A percentile compares a stretch with the other conserved stretches of the same genome.
Conservation (phyloP, 2,329 filamentous ascomycete species). For the Fusarium multiceps region DNA sequence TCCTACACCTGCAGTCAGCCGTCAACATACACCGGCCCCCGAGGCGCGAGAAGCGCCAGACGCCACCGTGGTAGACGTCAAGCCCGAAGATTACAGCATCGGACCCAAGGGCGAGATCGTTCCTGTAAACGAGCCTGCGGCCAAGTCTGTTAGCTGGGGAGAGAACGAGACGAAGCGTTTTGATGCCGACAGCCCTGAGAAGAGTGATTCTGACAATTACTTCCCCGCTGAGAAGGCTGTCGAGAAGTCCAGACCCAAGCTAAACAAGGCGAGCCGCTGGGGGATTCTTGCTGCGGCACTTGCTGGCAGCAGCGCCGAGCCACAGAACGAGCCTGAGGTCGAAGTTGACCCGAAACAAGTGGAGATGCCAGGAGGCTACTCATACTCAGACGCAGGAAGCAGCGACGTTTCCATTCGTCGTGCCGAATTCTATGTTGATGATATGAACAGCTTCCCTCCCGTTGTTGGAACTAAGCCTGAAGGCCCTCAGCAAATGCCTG, state of each 20-base stretch:
- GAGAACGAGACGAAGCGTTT: slow-evolving; percentile 73
- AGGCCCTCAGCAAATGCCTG: slow-evolving; percentile 68
- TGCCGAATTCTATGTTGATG: slow-evolving; percentile 50
- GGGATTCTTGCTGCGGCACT: slow-evolving; percentile 64
- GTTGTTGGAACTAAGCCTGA: slow-evolving; percentile 68
- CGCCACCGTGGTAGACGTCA: slow-evolving; percentile 28
- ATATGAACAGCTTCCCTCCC: slow-evolving; percentile 59
- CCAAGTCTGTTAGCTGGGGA: slow-evolving; percentile 73
- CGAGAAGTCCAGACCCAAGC: slow-evolving; percentile 51
- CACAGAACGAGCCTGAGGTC: slow-evolving; percentile 50
- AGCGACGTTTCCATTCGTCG: slow-evolving; percentile 36
- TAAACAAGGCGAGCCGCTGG: slow-evolving; percentile 61
- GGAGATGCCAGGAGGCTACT: slow-evolving; percentile 28
- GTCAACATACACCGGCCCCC: slow-evolving; percentile 57
- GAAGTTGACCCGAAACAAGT: slow-evolving; percentile 23
- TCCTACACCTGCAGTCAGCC: slow-evolving; percentile 64
- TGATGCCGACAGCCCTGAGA: slow-evolving; percentile 68
- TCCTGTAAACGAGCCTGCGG: slow-evolving; percentile 46
- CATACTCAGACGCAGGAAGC: slow-evolving; percentile 24
- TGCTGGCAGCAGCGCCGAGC: slow-evolving; percentile 55
- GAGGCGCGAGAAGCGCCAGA: slow-evolving; percentile 38
- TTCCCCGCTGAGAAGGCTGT: slow-evolving; percentile 35
- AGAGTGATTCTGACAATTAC: slow-evolving; percentile 48
- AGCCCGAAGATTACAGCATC: slow-evolving; percentile 52
- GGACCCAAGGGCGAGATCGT: slow-evolving; percentile 57